Evolutionary conservation across 2,329 filamentous ascomycete genomes (phyloP).

Genomic region (Plenodomus lindquistii): DNA sequence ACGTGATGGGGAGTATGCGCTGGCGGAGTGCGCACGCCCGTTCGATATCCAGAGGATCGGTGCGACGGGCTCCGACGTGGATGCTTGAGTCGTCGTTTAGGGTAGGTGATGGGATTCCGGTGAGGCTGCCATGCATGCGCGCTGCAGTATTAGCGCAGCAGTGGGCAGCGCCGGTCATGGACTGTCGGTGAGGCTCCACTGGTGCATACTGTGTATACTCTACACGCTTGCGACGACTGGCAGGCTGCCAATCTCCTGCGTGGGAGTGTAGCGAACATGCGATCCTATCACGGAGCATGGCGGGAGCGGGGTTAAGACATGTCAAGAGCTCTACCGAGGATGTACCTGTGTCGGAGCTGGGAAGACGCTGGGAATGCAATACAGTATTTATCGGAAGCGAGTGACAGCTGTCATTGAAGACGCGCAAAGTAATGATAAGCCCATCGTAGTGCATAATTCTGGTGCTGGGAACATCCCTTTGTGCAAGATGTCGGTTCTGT

Average conservation of each 20-base stretch:
- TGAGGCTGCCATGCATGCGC: constrained; percentile 32
- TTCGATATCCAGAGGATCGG: background rate
- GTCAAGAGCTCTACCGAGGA: background rate
- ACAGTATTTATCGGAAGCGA: background rate
- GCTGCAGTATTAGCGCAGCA: constrained; percentile 14
- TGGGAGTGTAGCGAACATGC: constrained; percentile 1
- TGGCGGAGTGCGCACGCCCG: constrained; percentile 1
- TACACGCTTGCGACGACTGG: constrained; percentile 8
- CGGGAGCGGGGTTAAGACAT: background rate
- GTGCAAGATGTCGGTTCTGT: background rate
- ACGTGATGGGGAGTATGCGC: background rate
- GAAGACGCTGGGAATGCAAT: background rate
- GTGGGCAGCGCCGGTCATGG: constrained; percentile 20
- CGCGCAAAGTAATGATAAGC: background rate
- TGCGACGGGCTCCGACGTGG: background rate
- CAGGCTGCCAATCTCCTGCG: background rate
- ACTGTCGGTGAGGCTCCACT: constrained; percentile 29
- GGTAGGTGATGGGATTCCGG: constrained; percentile 11
- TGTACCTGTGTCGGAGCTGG: background rate
- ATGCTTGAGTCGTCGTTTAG: background rate
- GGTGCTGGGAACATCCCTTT: background rate
- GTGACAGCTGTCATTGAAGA: background rate
- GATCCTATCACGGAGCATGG: background rate
- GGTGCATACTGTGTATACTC: too few relatives aligned
- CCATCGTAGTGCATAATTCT: background rate